phyloP scores from a whole-genome alignment of 2,329 filamentous ascomycete species.

The Venturia asperata region DNA sequence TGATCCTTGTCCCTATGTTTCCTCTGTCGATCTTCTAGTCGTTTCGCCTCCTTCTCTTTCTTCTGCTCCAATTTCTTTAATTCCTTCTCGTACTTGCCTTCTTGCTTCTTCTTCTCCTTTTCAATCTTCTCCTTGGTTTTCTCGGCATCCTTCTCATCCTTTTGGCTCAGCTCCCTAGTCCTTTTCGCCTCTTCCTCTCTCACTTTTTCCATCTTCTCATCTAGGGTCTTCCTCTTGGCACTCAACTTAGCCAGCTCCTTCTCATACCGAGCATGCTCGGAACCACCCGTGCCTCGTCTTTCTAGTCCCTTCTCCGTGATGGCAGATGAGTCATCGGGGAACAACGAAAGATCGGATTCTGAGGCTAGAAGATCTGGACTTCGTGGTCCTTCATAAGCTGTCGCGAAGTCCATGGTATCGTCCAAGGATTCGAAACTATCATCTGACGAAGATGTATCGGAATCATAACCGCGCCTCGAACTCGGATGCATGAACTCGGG shows the following conservation, averaged over 20 bases:
- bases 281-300: constrained; percentile 25
- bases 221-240: constrained; percentile 53
- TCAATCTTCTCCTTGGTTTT: constrained; percentile 59
- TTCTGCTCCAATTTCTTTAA: constrained; percentile 58
- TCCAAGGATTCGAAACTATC: constrained; percentile 31
- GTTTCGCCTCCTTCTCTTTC: constrained; percentile 55
- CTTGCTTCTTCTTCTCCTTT: constrained; percentile 56
- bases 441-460: constrained; percentile 25
- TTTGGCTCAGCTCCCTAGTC: constrained; percentile 29
- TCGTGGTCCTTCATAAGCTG: constrained; percentile 26
- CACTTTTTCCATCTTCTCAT: constrained; percentile 54
- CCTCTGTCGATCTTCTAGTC: constrained; percentile 40
- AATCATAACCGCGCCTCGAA: constrained; percentile 13
- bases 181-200: constrained; percentile 44
- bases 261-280: constrained; percentile 17
- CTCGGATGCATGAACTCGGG: constrained; percentile 13
- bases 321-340: background rate
- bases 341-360: constrained; percentile 10
- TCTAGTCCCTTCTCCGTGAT: background rate
- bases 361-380: constrained; percentile 25
- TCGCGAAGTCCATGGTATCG: constrained; percentile 38
- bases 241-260: constrained; percentile 58
- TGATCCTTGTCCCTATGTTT: constrained; percentile 43
- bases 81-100: constrained; percentile 59
- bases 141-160: constrained; percentile 45